phyloP scores from a whole-genome alignment of 1,139 yeast species.

The Torulaspora pretoriensis region DNA sequence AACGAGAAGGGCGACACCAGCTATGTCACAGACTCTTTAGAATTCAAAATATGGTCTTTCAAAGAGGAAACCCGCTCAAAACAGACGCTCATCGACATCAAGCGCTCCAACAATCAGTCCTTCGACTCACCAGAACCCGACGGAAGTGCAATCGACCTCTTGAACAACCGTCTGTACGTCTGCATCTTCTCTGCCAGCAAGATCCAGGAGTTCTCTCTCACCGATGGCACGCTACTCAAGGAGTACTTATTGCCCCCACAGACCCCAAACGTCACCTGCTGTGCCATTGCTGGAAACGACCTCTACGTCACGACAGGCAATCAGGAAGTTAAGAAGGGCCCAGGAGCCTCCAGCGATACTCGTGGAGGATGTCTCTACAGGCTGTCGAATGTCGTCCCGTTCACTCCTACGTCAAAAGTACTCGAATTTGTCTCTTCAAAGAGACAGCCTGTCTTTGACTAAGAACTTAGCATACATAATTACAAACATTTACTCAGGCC shows the following conservation, averaged over 20 bases:
- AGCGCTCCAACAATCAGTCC: constrained; percentile 35
- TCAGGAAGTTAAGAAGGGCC: constrained; percentile 8
- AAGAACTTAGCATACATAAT: neutral
- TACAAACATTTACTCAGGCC: neutral
- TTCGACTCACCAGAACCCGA: constrained; percentile 63
- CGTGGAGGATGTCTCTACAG: constrained; percentile 10
- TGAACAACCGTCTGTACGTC: constrained; percentile 58
- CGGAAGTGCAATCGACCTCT: constrained; percentile 60
- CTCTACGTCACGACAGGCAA: constrained; percentile 69
- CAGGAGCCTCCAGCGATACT: constrained; percentile 5
- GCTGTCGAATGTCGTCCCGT: constrained; percentile 7
- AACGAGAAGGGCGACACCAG: constrained; percentile 43
- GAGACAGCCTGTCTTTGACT: constrained; percentile 7
- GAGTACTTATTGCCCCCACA: constrained; percentile 62
- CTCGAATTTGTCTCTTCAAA: constrained; percentile 10
- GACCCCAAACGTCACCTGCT: constrained; percentile 56
- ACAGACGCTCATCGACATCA: constrained; percentile 42
- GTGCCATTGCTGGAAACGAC: constrained; percentile 70
- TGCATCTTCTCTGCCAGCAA: constrained; percentile 63
- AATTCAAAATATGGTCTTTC: constrained; percentile 54
- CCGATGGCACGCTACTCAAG: constrained; percentile 48
- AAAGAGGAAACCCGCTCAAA: constrained; percentile 48
- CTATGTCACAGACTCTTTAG: constrained; percentile 70
- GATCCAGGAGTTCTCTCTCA: constrained; percentile 50
- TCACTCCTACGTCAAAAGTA: constrained; percentile 3